Conservation (phyloP, 2,329 filamentous ascomycete genomes). For the Verticillium alfalfae region DNA sequence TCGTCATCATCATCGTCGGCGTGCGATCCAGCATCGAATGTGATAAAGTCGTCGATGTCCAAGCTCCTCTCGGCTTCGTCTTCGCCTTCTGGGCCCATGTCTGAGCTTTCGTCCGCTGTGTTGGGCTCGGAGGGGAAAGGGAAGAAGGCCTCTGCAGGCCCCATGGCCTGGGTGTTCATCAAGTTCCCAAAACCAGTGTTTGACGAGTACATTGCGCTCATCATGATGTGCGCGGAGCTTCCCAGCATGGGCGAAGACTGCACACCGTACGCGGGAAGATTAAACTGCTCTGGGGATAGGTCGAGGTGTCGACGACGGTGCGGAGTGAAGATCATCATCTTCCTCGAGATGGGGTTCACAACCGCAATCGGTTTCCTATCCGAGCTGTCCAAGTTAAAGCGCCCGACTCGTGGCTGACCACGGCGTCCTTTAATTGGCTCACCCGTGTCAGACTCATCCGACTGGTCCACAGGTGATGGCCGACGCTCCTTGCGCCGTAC, state of each 20-base stretch:
- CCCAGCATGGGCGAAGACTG: constrained; percentile 53
- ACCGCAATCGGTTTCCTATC: constrained; percentile 54
- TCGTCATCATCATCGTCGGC: constrained; percentile 52
- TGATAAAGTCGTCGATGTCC: constrained; percentile 68
- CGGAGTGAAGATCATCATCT: constrained; percentile 60
- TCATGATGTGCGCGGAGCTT: constrained; percentile 71
- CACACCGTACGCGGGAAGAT: constrained; percentile 32
- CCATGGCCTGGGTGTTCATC: constrained; percentile 61
- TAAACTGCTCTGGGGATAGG: constrained; percentile 50
- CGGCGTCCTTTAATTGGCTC: constrained; percentile 37
- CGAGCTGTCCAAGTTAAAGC: constrained; percentile 48
- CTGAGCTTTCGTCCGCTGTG: constrained; percentile 40
- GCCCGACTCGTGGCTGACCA: constrained; percentile 48
- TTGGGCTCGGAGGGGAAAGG: constrained; percentile 54
- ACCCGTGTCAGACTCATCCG: constrained; percentile 45
- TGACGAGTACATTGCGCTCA: constrained; percentile 62
- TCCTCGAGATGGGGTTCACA: constrained; percentile 50
- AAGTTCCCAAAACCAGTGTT: constrained; percentile 48
- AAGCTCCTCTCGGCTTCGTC: constrained; percentile 61
- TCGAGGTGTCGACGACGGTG: constrained; percentile 43
- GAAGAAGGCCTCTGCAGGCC: constrained; percentile 72
- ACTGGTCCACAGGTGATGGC: constrained; percentile 21
- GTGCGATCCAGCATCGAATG: constrained; percentile 56
- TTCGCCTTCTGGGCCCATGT: constrained; percentile 46
- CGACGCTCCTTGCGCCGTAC: constrained; percentile 42